Evolutionary conservation across 257 asterid species (phyloP).

Genomic region (Primulina huaijiensis): DNA sequence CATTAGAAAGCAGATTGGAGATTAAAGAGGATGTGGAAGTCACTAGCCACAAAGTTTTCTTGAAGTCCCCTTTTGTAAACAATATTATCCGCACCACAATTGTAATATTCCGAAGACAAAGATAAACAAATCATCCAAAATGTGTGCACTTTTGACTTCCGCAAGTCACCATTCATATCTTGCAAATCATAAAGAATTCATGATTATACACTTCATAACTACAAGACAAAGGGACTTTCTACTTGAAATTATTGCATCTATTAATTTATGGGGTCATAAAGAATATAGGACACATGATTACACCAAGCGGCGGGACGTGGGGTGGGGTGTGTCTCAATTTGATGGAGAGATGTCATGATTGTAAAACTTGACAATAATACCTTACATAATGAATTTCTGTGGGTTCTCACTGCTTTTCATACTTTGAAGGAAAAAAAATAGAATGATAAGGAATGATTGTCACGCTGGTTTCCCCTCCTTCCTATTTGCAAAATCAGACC

Average conservation of each 20-base stretch:
- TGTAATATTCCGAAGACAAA: slow-evolving; percentile 10
- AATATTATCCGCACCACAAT: slow-evolving; percentile 28
- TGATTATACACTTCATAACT: slow-evolving; percentile 28
- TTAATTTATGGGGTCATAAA: slow-evolving; percentile 14
- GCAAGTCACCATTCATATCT: slow-evolving; percentile 25
- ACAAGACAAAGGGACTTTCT: slow-evolving; percentile 33
- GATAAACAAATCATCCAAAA: slow-evolving; percentile 20
- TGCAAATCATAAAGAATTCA: slow-evolving; percentile 23
- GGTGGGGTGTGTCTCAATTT: slow-evolving; percentile 46
- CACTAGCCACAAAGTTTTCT: slow-evolving; percentile 35
- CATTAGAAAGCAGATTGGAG: slow-evolving; percentile 22
- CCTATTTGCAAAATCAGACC: too few relatives aligned
- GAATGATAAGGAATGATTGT: slow-evolving; percentile 46
- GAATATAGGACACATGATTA: slow-evolving; percentile 33
- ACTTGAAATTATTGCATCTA: neutral
- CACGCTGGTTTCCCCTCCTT: neutral
- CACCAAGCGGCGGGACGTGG: slow-evolving; percentile 55
- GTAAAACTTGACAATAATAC: slow-evolving; percentile 25
- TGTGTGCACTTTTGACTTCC: slow-evolving; percentile 29
- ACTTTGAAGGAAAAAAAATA: slow-evolving; percentile 8
- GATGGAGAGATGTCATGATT: slow-evolving; percentile 35
- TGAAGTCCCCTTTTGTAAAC: slow-evolving; percentile 27
- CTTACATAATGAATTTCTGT: slow-evolving; percentile 18
- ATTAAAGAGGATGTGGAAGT: slow-evolving; percentile 27
- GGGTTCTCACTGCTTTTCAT: slow-evolving; percentile 8